A percentile compares a stretch with the other conserved stretches of the same genome.
Conservation (phyloP, 352 stramenopile species). For the Phytophthora litchii region DNA sequence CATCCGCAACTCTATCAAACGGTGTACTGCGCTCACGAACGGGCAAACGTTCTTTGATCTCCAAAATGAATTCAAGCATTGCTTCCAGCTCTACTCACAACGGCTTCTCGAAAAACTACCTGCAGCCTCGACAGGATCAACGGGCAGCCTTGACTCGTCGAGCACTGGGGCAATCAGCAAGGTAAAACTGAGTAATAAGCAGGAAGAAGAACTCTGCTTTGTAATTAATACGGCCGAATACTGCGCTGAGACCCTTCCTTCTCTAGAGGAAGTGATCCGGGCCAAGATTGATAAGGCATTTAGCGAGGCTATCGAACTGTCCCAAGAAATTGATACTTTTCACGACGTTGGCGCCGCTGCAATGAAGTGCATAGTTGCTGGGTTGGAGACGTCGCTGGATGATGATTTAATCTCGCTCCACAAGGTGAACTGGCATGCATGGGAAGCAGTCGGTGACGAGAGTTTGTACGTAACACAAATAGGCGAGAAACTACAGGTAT, state of each 20-base stretch:
- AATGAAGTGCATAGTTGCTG: constrained; percentile 95
- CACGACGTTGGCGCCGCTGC: constrained; percentile 94
- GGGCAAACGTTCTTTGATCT: constrained; percentile 98
- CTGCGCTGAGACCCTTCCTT: constrained; percentile 96
- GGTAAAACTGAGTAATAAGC: constrained; percentile 83
- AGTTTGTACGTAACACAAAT: constrained; percentile 95
- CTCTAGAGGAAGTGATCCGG: constrained; percentile 96
- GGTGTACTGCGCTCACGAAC: constrained; percentile 96
- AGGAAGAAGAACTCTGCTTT: constrained; percentile 96
- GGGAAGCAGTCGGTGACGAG: constrained; percentile 96
- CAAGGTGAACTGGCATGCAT: constrained; percentile 93
- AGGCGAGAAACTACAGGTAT: constrained; percentile 91
- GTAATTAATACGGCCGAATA: constrained; percentile 99
- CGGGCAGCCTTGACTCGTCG: constrained; percentile 26
- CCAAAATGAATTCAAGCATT: constrained; percentile 93
- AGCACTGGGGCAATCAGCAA: constrained; percentile 32
- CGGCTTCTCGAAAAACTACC: constrained; percentile 80
- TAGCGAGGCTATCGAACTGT: constrained; percentile 93
- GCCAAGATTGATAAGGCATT: constrained; percentile 95
- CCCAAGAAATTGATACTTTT: constrained; percentile 94
- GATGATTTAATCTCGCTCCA: constrained; percentile 90
- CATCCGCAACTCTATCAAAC: constrained; percentile 98
- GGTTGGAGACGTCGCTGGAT: constrained; percentile 92
- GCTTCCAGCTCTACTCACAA: constrained; percentile 77
- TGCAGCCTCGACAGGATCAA: constrained; percentile 27